phyloP scores from a whole-genome alignment of 805 yeast species.

The Candida michaelii region DNA sequence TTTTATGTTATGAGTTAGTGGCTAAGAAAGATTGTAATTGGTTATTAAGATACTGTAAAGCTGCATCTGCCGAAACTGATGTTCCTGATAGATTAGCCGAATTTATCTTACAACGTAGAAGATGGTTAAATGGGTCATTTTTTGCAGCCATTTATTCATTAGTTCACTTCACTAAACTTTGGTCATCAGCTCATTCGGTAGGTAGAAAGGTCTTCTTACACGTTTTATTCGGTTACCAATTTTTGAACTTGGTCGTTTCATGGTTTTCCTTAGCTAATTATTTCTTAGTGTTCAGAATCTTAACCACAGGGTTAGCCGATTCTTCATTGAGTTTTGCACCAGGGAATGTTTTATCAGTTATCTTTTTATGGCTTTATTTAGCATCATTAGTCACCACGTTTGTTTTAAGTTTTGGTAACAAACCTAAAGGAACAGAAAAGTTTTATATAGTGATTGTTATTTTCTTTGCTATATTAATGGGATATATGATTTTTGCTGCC shows the following conservation, averaged over 20 bases:
- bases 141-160: constrained; percentile 61
- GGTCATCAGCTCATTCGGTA: constrained; percentile 53
- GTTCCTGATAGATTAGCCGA: constrained; percentile 65
- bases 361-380: constrained; percentile 56
- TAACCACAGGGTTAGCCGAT: constrained; percentile 51
- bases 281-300: constrained; percentile 61
- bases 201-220: constrained; percentile 52
- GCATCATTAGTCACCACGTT: constrained; percentile 59
- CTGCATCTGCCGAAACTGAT: constrained; percentile 66
- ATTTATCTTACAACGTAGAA: constrained; percentile 61
- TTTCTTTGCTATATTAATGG: constrained; percentile 61
- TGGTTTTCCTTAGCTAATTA: constrained; percentile 68
- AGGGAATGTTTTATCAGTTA: constrained; percentile 48
- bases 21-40: constrained; percentile 58
- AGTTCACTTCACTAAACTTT: constrained; percentile 55
- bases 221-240: constrained; percentile 56
- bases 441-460: constrained; percentile 52
- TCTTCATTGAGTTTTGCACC: constrained; percentile 41
- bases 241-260: constrained; percentile 52
- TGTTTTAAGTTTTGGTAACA: constrained; percentile 62
- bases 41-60: constrained; percentile 62
- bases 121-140: constrained; percentile 71
- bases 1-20: constrained; percentile 62
- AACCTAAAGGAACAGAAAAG: constrained; percentile 60
- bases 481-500: constrained; percentile 58